Percentiles rank a stretch among this genome's conserved stretches.
phyloP scores from a whole-genome alignment of 768 basidiomycete species.

The Boletus barrowsii region DNA sequence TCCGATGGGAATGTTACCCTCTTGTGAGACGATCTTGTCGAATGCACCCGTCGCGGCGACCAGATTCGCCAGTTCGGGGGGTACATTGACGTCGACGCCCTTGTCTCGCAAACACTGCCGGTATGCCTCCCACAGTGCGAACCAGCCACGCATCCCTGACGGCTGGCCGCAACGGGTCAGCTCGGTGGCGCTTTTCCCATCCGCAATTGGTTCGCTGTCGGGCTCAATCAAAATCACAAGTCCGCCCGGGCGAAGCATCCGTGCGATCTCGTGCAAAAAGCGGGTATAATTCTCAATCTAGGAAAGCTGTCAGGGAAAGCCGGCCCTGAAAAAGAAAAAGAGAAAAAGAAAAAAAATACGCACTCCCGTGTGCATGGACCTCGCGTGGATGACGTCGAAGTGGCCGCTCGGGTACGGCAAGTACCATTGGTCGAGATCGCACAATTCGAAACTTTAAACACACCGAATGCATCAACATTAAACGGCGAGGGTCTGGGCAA shows the following conservation, averaged over 20 bases:
- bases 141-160: constrained; percentile 55
- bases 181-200: constrained; percentile 40
- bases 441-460: constrained; percentile 60
- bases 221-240: constrained; percentile 65
- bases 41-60: constrained; percentile 50
- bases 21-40: constrained; percentile 51
- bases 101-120: constrained; percentile 49
- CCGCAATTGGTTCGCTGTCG: constrained; percentile 49
- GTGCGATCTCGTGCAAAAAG: constrained; percentile 57
- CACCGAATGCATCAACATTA: constrained; percentile 1
- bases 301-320: constrained; percentile 10
- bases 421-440: constrained; percentile 57
- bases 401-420: constrained; percentile 62
- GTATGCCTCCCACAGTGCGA: constrained; percentile 61
- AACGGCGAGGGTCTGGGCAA: neutral
- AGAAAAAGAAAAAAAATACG: constrained; percentile 7
- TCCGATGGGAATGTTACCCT: constrained; percentile 64
- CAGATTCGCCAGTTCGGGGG: constrained; percentile 50
- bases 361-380: constrained; percentile 63
- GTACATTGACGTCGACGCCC: constrained; percentile 56
- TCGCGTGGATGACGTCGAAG: constrained; percentile 70
- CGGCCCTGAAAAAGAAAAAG: neutral
- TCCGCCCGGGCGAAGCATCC: constrained; percentile 69
- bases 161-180: constrained; percentile 31
- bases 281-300: constrained; percentile 63